Evolutionary conservation across 2,329 filamentous ascomycete species (phyloP), one percentile per base, ranked within the genome.

Genomic region (Teratosphaeria gauchensis): DNA sequence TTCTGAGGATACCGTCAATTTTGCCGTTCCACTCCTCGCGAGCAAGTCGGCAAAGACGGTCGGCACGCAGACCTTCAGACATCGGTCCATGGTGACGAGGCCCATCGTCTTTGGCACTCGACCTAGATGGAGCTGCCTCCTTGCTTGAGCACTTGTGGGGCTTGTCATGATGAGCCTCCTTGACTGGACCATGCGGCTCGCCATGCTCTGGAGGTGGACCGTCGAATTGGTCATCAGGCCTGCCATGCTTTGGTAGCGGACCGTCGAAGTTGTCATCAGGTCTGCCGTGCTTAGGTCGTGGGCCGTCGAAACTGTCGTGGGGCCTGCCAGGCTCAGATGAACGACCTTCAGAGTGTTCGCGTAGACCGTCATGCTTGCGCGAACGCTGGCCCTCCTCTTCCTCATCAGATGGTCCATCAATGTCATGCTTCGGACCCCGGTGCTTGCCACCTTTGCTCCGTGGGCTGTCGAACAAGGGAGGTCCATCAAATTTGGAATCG

Each of bases 1-100:
- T 85, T 11, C 86, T 80, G 1, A 89, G 71, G 24, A 88, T 75
- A 0, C 84, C 85, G 64, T 88, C 82, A n/a, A 88, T 74, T 14
- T 73, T 72, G 32, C 69, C 69, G 12, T 76, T 9, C 81, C 81
- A 85, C 69, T 82, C 57, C 65, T 71, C 59, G 52, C 71, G 9
- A 0, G 81, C 77, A 9, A 86, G 64, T 0, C 77, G 70, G 69
- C 87, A 90, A 1, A 88, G 71, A 6, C 86, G 81, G 1, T 72
- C 68, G 4, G 61, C 64, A 56, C 89, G 85, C 30, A 31, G 11
- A 21, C 30, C 48, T 19, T 57, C 56, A 52, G 73, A 74, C 63
- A 76, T 72, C 1, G 64, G 55, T 48, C 63, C 60, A 14, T 57
- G 58, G 56, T n/a, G 54, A 19, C 35, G 21, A 12, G 3, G 24